Evolutionary conservation across 768 basidiomycete genomes (phyloP), one percentile per base, ranked within the genome.

Genomic region (Agaricus bisporus): DNA sequence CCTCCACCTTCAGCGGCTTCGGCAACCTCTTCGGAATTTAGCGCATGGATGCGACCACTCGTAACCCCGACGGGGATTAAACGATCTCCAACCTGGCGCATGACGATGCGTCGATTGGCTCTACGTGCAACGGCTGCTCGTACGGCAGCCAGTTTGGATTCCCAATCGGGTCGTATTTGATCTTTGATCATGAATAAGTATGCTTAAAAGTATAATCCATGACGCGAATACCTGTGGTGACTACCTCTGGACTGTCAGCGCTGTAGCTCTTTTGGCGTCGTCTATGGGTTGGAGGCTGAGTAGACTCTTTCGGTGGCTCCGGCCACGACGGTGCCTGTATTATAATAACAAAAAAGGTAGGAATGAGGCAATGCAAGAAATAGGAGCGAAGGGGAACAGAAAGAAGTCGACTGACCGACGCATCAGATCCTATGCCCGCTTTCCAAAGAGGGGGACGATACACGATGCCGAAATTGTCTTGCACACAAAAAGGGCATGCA

Each of bases 91-190:
- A 98, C 92, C 69, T 98, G 93, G 41, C 97, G 85, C 94, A 99
- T 98, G 51, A 99, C 88, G 66, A 98, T 95, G 42, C 97, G 81
- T 63, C 97, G 78, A 65, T 95, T 95, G 8, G 97, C 97, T 25
- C 95, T 86, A 56, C 97, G 82, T n/a, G 91, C 84, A 35, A 93
- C 95, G n/a, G 91, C 87, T 29, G 97, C 95, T 54, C 90, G 87
- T 41, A 98, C 92, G 36, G 93, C 86, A 44, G 91, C 93, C 37
- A 98, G 71, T 69, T 98, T 98, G 41, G 86, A 81, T 73, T 98
- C 95, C 97, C 97, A 98, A 67, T 98, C 95, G 1, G 97, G 95
- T 49, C 94, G 88, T 56, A 98, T 94, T 70, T 93, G 87, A 73
- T 99, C 97, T 95, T 59, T 49, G 49, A 20, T 39, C 25, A 17